A percentile compares a stretch with the other conserved stretches of the same genome.
phyloP scores from a whole-genome alignment of 2,329 filamentous ascomycete genomes.

The Aureobasidium sp. region DNA sequence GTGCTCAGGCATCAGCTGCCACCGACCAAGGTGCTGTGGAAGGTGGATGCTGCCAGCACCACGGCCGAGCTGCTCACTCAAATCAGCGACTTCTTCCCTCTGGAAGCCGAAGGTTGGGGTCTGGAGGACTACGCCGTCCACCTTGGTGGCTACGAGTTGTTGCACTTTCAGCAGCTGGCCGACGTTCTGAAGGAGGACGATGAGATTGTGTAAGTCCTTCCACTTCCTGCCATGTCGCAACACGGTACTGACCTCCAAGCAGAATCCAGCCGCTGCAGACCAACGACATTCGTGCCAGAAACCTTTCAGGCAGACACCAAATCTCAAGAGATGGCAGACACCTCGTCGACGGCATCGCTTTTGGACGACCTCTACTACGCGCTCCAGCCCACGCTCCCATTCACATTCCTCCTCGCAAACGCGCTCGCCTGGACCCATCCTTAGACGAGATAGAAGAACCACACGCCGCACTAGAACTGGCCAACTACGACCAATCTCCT shows the following conservation, averaged over 20 bases:
- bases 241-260: background rate
- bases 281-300: constrained; percentile 63
- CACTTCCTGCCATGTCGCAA: background rate
- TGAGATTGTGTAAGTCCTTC: constrained; percentile 58
- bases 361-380: constrained; percentile 63
- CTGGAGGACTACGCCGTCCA: constrained; percentile 86
- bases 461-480: background rate
- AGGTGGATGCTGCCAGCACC: constrained; percentile 47
- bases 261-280: constrained; percentile 72
- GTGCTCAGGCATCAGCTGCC: constrained; percentile 68
- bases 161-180: constrained; percentile 70
- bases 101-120: constrained; percentile 75
- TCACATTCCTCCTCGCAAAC: constrained; percentile 65
- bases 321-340: constrained; percentile 71
- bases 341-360: constrained; percentile 76
- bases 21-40: constrained; percentile 63
- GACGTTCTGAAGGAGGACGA: constrained; percentile 73
- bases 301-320: constrained; percentile 68
- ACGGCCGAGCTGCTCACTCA: constrained; percentile 68
- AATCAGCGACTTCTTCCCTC: constrained; percentile 69
- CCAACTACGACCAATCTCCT: background rate
- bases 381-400: constrained; percentile 54
- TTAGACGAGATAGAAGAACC: background rate
- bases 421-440: constrained; percentile 32
- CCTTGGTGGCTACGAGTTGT: constrained; percentile 68